Conservation (phyloP, 306 rosid species). For the Dryas drummondii region DNA sequence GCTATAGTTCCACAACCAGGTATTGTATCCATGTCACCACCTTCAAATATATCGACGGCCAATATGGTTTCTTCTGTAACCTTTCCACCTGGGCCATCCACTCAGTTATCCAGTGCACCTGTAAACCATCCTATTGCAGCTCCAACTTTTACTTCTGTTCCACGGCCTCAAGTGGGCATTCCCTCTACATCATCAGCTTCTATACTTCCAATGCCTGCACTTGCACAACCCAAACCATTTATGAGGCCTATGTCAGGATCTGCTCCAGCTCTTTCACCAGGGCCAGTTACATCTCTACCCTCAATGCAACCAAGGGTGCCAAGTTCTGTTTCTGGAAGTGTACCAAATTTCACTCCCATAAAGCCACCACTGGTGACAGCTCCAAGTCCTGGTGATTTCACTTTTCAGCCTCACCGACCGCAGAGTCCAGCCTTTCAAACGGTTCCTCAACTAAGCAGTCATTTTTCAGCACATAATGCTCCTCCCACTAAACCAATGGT, state of each 20-base stretch:
- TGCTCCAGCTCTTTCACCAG: conserved; percentile 37
- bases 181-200: conserved; percentile 24
- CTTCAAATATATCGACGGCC: conserved; percentile 36
- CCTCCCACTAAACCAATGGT: conserved; percentile 20
- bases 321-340: conserved; percentile 42
- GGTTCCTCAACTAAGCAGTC: conserved; percentile 41
- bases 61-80: conserved; percentile 21
- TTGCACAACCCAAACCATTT: conserved; percentile 5
- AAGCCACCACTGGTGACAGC: conserved; percentile 38
- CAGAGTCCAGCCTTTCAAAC: conserved; percentile 48
- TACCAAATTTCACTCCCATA: conserved; percentile 33
- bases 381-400: conserved; percentile 61
- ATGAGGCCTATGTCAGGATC: conserved; percentile 33
- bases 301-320: conserved; percentile 51
- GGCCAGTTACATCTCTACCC: conserved; percentile 39
- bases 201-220: conserved; percentile 25
- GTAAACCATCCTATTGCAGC: conserved; percentile 20
- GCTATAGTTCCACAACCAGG: conserved; percentile 33
- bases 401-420: conserved; percentile 59
- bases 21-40: conserved; percentile 38
- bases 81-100: conserved; percentile 26
- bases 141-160: conserved; percentile 35
- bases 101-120: conserved; percentile 5
- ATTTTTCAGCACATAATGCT: conserved; percentile 37
- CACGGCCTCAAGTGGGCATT: conserved; percentile 46